Conservation (phyloP, 495 filamentous ascomycete species). For the Talaromyces wortmannii region DNA sequence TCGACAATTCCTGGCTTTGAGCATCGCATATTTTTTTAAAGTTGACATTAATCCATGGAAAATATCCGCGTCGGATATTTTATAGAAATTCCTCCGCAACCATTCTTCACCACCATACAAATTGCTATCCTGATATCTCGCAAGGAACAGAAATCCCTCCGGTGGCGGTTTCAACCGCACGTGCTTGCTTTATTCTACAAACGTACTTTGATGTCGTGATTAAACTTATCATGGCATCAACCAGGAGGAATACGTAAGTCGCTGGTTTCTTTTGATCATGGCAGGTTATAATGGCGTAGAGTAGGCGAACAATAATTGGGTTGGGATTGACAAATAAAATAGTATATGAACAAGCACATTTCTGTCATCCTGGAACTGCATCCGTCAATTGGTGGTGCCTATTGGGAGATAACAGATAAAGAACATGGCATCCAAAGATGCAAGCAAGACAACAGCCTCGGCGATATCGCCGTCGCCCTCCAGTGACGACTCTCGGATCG, state of each 20-base stretch:
- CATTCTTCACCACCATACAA: too few relatives aligned
- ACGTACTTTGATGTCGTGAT: slow-evolving; percentile 16
- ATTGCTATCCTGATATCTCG: too few relatives aligned
- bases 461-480: slow-evolving; percentile 4
- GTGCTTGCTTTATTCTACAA: too few relatives aligned
- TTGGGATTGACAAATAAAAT: too few relatives aligned
- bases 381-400: too few relatives aligned
- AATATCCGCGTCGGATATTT: too few relatives aligned
- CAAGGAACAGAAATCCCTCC: too few relatives aligned
- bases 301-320: too few relatives aligned
- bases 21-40: neutral
- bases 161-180: too few relatives aligned
- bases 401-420: neutral
- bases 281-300: neutral
- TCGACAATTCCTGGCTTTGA: neutral
- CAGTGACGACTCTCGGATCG: neutral
- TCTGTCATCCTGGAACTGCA: too few relatives aligned
- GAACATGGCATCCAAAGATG: slow-evolving; percentile 7
- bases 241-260: neutral
- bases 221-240: slow-evolving; percentile 15
- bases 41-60: neutral
- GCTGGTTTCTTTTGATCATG: neutral
- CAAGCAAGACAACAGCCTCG: slow-evolving; percentile 2
- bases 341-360: too few relatives aligned
- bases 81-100: too few relatives aligned